phyloP scores from a whole-genome alignment of 208 protist species.

The Strigomonas culicis region DNA sequence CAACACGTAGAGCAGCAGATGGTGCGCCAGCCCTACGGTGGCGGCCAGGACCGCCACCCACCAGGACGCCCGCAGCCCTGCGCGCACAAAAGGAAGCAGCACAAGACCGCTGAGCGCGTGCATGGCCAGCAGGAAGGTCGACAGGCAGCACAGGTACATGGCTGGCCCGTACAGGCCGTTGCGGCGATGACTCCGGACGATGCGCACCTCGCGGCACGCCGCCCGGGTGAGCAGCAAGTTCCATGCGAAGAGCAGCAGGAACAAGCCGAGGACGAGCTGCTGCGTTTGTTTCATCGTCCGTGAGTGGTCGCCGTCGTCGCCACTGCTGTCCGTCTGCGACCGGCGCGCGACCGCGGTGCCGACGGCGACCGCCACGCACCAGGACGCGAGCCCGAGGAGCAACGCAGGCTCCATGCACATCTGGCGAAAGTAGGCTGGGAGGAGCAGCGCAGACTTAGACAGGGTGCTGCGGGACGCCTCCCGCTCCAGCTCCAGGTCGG shows the following conservation, averaged over 20 bases:
- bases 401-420: background rate
- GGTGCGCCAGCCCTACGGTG: background rate
- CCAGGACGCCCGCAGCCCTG: background rate
- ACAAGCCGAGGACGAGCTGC: too few relatives aligned
- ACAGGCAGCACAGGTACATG: slow-evolving; percentile 18
- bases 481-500: too few relatives aligned
- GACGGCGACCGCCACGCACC: too few relatives aligned
- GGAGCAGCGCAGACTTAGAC: too few relatives aligned
- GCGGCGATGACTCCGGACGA: too few relatives aligned
- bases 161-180: slow-evolving; percentile 20
- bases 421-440: background rate
- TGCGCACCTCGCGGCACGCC: background rate
- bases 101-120: slow-evolving; percentile 27
- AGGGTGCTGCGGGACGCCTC: too few relatives aligned
- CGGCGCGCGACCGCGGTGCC: background rate
- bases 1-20: background rate
- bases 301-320: background rate
- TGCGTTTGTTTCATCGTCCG: too few relatives aligned
- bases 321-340: background rate
- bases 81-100: slow-evolving; percentile 43
- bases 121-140: slow-evolving; percentile 26
- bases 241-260: too few relatives aligned
- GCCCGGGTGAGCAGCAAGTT: too few relatives aligned
- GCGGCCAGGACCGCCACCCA: too few relatives aligned
- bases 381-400: background rate